A percentile compares a stretch with the other conserved stretches of the same genome.
These are phyloP conservation scores for Populus hybrid DNA, from an alignment of 441 rosid species.

Conservation along the genomic window DNA sequence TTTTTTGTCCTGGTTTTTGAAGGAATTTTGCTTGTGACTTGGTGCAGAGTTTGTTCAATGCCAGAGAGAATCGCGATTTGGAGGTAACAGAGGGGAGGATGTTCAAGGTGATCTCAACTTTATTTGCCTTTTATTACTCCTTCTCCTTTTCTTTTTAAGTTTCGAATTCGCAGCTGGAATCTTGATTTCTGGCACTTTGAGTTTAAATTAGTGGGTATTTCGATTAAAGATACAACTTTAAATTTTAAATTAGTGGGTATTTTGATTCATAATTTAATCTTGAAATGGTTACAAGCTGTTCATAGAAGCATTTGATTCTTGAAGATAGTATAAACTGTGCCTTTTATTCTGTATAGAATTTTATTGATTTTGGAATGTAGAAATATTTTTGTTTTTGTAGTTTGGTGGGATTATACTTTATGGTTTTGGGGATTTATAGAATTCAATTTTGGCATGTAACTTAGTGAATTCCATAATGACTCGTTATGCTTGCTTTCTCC, in stretches of 20 bases:
- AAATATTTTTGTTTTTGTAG: not conserved
- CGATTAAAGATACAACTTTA: no score
- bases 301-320: not conserved
- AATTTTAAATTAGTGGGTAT: not conserved
- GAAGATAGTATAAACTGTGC: not conserved
- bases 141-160: no score
- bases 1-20: not conserved
- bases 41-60: slow-evolving; percentile 29
- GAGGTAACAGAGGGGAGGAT: slow-evolving; percentile 29
- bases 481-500: not conserved
- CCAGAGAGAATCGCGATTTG: slow-evolving; percentile 11
- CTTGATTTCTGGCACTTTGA: not conserved
- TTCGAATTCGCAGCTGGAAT: not conserved
- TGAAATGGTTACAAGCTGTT: not conserved
- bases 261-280: not conserved
- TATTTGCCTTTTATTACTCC: slow-evolving; percentile 22
- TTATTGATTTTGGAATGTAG: not conserved
- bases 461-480: not conserved
- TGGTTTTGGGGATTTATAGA: not conserved
- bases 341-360: not conserved
- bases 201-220: not conserved
- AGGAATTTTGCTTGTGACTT: not conserved
- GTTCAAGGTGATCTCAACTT: slow-evolving; percentile 31
- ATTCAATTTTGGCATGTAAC: not conserved
- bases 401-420: not conserved